A percentile compares a stretch with the other conserved stretches of the same genome.
Evolutionary conservation across 116 monocot genomes (phyloP).

Genomic region (Posidonia oceanica): DNA sequence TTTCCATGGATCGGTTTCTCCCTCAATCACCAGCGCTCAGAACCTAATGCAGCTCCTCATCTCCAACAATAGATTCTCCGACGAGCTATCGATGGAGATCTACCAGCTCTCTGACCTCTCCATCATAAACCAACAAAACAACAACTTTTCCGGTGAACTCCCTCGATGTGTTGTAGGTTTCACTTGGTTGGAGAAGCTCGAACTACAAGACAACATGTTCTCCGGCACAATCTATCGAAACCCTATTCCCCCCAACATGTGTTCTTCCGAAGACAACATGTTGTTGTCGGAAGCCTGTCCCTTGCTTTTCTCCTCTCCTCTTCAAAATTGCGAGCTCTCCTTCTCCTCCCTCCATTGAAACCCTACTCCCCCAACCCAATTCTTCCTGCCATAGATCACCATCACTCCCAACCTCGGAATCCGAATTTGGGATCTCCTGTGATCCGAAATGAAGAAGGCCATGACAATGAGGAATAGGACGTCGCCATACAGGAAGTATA

Average conservation of each 20-base stretch:
- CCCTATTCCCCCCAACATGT: too few species aligned
- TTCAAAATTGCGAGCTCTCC: too few species aligned
- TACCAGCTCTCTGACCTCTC: conserved; percentile 7
- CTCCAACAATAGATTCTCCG: conserved; percentile 13
- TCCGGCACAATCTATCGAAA: conserved; percentile 22
- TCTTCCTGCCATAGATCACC: too few species aligned
- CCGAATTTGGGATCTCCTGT: too few species aligned
- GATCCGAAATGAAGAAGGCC: neutral
- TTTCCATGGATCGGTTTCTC: conserved; percentile 26
- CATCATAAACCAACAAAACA: conserved; percentile 8
- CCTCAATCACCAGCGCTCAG: conserved; percentile 17
- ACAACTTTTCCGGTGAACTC: conserved; percentile 24
- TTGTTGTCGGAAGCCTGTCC: too few species aligned
- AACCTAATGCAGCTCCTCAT: conserved; percentile 22
- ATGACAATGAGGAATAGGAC: conserved; percentile 93
- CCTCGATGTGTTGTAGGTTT: conserved; percentile 17
- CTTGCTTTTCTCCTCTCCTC: too few species aligned
- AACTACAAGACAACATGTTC: conserved; percentile 25
- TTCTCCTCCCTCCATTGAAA: too few species aligned
- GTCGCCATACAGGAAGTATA: conserved; percentile 55
- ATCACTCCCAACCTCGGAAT: too few species aligned
- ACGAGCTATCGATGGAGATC: conserved; percentile 3
- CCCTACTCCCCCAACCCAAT: too few species aligned
- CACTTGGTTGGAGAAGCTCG: conserved; percentile 13
- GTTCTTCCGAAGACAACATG: too few species aligned